phyloP scores from a whole-genome alignment of 1,139 yeast species.

The Protomyces arabidopsidicola region DNA sequence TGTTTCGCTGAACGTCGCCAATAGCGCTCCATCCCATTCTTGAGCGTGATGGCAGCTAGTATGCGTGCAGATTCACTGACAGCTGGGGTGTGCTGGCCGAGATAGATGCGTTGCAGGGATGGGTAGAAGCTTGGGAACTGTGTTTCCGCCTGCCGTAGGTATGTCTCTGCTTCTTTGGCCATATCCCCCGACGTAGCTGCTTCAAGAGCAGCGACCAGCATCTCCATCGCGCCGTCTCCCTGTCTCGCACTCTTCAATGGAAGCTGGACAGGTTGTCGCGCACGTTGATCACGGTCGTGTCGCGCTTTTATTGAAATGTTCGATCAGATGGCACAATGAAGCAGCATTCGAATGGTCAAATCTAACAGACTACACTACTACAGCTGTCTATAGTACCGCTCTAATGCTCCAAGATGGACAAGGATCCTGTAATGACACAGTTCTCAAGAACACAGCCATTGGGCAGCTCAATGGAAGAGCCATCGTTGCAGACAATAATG shows the following conservation, averaged over 20 bases:
- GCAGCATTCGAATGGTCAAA: too few species aligned
- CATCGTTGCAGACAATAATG: slow-evolving; percentile 94
- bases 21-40: slow-evolving; percentile 75
- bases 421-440: slow-evolving; percentile 94
- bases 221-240: neutral
- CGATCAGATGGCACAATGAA: too few species aligned
- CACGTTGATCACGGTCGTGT: too few species aligned
- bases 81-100: slow-evolving; percentile 45
- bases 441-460: slow-evolving; percentile 91
- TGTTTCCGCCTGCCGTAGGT: slow-evolving; percentile 3
- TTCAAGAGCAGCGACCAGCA: neutral
- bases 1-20: slow-evolving; percentile 67
- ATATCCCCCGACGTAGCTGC: neutral
- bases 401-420: slow-evolving; percentile 89
- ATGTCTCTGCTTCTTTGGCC: slow-evolving; percentile 5
- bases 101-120: slow-evolving; percentile 55
- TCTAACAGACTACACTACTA: too few species aligned
- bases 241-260: too few species aligned
- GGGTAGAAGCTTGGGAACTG: slow-evolving; percentile 44
- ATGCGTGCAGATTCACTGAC: slow-evolving; percentile 66
- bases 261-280: too few species aligned
- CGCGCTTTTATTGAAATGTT: too few species aligned
- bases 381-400: neutral
- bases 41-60: slow-evolving; percentile 81
- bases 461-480: slow-evolving; percentile 94